A percentile compares a stretch with the other conserved stretches of the same genome.
Conservation (phyloP, 768 basidiomycete species). For the Punctularia strigosozonata region DNA sequence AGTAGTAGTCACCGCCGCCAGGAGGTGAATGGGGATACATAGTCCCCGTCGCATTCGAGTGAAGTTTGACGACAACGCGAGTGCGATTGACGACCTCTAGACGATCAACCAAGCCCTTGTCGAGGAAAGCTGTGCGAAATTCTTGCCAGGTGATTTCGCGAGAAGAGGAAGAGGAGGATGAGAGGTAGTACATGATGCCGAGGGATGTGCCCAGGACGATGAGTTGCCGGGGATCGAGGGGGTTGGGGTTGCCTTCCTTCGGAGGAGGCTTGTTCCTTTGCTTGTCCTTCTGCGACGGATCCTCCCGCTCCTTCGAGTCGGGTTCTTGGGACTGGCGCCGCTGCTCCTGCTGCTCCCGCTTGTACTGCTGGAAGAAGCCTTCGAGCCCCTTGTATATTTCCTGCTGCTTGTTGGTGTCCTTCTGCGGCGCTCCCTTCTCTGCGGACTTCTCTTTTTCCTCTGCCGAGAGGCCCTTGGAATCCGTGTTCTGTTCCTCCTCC, state of each 20-base stretch:
- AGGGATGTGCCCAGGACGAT: constrained; percentile 46
- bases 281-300: constrained; percentile 18
- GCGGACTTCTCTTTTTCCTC: constrained; percentile 26
- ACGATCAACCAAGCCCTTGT: constrained; percentile 92
- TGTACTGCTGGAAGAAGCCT: constrained; percentile 25
- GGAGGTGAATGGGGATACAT: constrained; percentile 54
- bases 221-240: constrained; percentile 44
- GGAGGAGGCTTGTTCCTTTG: constrained; percentile 29
- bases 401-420: constrained; percentile 21
- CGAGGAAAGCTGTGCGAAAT: constrained; percentile 93
- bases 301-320: too few species aligned
- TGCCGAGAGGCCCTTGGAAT: too few species aligned
- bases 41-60: constrained; percentile 75
- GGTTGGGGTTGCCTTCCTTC: constrained; percentile 30
- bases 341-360: constrained; percentile 8
- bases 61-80: constrained; percentile 85
- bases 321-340: constrained; percentile 10
- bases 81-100: constrained; percentile 85
- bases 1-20: constrained; percentile 65
- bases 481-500: too few species aligned
- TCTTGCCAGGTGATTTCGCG: constrained; percentile 99
- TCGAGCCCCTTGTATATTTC: constrained; percentile 59
- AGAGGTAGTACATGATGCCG: constrained; percentile 53
- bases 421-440: constrained; percentile 18
- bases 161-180: constrained; percentile 33